phyloP scores from a whole-genome alignment of 2,329 filamentous ascomycete species.

The Arachnomyces sp. region DNA sequence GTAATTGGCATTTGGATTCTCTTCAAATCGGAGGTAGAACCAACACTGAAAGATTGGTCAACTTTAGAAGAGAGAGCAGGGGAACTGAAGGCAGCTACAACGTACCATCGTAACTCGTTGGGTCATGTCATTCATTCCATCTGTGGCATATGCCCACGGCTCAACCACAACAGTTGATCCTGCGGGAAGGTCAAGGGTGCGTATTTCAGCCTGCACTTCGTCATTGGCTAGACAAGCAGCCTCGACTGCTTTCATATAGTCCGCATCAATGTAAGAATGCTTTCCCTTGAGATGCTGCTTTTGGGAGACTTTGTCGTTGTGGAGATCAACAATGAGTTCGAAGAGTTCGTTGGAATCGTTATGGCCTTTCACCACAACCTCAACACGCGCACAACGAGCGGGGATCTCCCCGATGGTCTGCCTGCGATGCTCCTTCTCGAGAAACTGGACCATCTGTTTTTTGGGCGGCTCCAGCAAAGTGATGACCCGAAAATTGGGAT shows the following conservation, averaged over 20 bases:
- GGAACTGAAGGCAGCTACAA: background rate
- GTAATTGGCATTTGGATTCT: conserved; percentile 46
- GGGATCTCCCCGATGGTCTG: conserved; percentile 2
- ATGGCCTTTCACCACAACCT: conserved; percentile 42
- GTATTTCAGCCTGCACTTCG: conserved; percentile 38
- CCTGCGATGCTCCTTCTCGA: conserved; percentile 37
- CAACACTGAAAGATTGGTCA: conserved; percentile 18
- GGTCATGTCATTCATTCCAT: conserved; percentile 46
- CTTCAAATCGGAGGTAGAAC: conserved; percentile 35
- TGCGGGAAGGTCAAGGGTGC: conserved; percentile 37
- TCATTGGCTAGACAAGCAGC: conserved; percentile 39
- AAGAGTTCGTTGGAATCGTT: conserved; percentile 32
- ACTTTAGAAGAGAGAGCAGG: conserved; percentile 1
- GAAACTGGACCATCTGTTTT: conserved; percentile 37
- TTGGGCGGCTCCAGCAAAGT: conserved; percentile 47
- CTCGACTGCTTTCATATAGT: conserved; percentile 44
- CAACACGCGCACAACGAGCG: conserved; percentile 27
- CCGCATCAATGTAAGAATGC: conserved; percentile 43
- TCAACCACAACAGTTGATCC: conserved; percentile 43
- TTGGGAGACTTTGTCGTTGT: conserved; percentile 12
- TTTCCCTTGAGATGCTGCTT: conserved; percentile 32
- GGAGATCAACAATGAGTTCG: conserved; percentile 21
- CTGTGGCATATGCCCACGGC: conserved; percentile 50
- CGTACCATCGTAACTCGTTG: conserved; percentile 43
- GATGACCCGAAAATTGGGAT: conserved; percentile 40